Conservation (phyloP, 192 early-diverging fungal genomes). For the Phlyctochytrium planicorne region DNA sequence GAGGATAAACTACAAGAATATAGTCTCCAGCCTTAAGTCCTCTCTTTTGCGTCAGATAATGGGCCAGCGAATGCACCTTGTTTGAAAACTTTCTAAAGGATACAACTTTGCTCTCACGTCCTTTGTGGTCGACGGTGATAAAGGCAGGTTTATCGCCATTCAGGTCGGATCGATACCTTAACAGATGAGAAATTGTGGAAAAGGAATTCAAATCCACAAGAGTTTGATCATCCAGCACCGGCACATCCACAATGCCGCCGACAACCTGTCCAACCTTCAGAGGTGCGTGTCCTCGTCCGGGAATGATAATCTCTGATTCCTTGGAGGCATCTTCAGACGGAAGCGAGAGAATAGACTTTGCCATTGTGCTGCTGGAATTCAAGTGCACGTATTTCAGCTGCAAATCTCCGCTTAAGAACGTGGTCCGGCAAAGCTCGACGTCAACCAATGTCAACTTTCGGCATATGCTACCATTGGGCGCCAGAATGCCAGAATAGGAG, state of each 20-base stretch:
- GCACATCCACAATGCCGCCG: slow-evolving; percentile 61
- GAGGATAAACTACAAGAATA: slow-evolving; percentile 65
- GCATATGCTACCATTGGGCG: slow-evolving; percentile 2
- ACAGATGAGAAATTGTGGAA: slow-evolving; percentile 65
- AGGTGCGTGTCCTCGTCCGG: neutral
- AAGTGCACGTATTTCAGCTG: slow-evolving; percentile 13
- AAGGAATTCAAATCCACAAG: slow-evolving; percentile 68
- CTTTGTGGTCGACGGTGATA: slow-evolving; percentile 54
- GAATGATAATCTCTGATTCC: neutral
- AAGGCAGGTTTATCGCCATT: slow-evolving; percentile 67
- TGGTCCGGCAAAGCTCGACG: slow-evolving; percentile 14
- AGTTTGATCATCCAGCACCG: slow-evolving; percentile 70
- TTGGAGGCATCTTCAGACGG: neutral
- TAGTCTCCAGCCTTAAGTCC: slow-evolving; percentile 56
- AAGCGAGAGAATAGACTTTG: neutral
- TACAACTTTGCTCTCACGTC: slow-evolving; percentile 61
- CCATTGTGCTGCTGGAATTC: slow-evolving; percentile 8
- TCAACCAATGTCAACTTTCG: slow-evolving; percentile 19
- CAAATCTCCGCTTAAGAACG: slow-evolving; percentile 22
- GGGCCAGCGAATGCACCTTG: slow-evolving; percentile 65
- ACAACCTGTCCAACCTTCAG: slow-evolving; percentile 27
- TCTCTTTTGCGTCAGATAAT: slow-evolving; percentile 59
- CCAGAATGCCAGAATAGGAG: neutral
- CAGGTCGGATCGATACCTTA: slow-evolving; percentile 69
- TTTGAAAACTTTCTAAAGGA: slow-evolving; percentile 69